A percentile compares a stretch with the other conserved stretches of the same genome.
These are phyloP conservation scores for Phytophthora fragariae DNA, from an alignment of 352 stramenopile genomes.

Conservation along the genomic window DNA sequence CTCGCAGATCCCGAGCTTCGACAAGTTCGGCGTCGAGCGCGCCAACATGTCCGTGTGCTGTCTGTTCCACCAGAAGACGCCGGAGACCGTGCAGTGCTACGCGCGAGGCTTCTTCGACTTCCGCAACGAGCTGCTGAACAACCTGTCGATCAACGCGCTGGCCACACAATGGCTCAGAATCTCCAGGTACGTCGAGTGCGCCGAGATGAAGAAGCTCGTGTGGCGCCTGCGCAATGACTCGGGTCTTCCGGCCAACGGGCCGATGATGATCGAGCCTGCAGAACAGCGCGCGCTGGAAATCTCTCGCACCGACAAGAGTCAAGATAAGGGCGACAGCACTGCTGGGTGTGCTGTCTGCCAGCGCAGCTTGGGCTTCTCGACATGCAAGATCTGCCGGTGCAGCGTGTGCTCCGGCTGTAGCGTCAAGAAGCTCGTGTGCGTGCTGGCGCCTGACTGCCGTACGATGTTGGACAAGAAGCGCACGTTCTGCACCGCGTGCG, in stretches of 20 bases:
- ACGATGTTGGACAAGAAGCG: constrained; percentile 47
- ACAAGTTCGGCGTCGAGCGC: constrained; percentile 67
- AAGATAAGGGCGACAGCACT: neutral
- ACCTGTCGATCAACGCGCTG: constrained; percentile 44
- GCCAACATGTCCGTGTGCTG: constrained; percentile 63
- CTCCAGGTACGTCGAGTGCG: constrained; percentile 46
- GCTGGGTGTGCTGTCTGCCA: constrained; percentile 16
- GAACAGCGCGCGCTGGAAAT: neutral
- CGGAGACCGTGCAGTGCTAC: constrained; percentile 56
- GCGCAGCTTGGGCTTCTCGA: constrained; percentile 32
- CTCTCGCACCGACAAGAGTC: constrained; percentile 4
- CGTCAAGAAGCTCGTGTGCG: constrained; percentile 52
- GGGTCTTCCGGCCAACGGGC: constrained; percentile 30
- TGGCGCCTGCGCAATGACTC: constrained; percentile 53
- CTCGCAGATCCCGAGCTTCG: constrained; percentile 54
- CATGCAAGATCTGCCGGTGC: constrained; percentile 38
- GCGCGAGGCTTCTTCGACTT: constrained; percentile 57
- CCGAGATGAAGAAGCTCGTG: constrained; percentile 75
- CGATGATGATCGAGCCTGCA: constrained; percentile 28
- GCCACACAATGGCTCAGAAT: constrained; percentile 55
- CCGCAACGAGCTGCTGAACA: constrained; percentile 51
- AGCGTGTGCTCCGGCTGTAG: constrained; percentile 42
- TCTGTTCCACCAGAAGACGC: constrained; percentile 51
- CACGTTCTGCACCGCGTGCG: constrained; percentile 47
- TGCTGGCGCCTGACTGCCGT: constrained; percentile 45